Evolutionary conservation across 1,284 basidiomycete species (phyloP).

Genomic region (Entoloma clypeatum): DNA sequence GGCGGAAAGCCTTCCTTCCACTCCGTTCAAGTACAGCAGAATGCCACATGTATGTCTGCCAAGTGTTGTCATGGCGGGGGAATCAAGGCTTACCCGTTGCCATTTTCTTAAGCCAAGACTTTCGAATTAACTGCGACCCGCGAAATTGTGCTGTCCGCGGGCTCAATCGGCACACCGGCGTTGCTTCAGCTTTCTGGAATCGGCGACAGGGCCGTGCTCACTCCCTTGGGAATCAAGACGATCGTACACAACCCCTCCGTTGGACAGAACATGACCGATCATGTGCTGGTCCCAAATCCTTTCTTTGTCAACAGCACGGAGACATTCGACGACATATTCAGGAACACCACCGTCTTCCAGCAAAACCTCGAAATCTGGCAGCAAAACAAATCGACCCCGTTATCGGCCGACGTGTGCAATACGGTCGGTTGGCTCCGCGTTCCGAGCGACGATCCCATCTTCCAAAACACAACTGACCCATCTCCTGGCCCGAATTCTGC

Average conservation of each 20-base stretch:
- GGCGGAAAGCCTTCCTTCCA: constrained; percentile 25
- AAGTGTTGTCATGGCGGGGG: too few species aligned
- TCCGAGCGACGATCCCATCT: constrained; percentile 23
- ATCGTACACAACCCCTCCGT: constrained; percentile 37
- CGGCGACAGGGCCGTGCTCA: constrained; percentile 35
- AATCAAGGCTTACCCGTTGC: background rate
- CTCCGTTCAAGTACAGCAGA: constrained; percentile 30
- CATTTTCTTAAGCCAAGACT: background rate
- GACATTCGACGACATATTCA: constrained; percentile 18
- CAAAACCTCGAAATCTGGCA: constrained; percentile 26
- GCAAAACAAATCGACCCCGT: constrained; percentile 22
- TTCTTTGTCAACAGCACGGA: constrained; percentile 21
- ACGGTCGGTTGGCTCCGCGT: constrained; percentile 28
- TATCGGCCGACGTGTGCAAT: constrained; percentile 18
- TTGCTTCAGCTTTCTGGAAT: constrained; percentile 47
- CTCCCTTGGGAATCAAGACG: constrained; percentile 31
- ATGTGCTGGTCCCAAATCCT: constrained; percentile 15
- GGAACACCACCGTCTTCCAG: constrained; percentile 15
- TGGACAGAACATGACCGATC: constrained; percentile 38
- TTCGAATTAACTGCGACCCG: constrained; percentile 8
- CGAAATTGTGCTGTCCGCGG: constrained; percentile 16
- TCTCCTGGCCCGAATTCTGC: constrained; percentile 27
- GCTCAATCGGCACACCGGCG: constrained; percentile 27
- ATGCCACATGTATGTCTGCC: constrained; percentile 17
- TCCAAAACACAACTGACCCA: constrained; percentile 26